A percentile compares a stretch with the other conserved stretches of the same genome.
phyloP scores from a whole-genome alignment of 1,139 yeast genomes.

The Kodamaea sp. region DNA sequence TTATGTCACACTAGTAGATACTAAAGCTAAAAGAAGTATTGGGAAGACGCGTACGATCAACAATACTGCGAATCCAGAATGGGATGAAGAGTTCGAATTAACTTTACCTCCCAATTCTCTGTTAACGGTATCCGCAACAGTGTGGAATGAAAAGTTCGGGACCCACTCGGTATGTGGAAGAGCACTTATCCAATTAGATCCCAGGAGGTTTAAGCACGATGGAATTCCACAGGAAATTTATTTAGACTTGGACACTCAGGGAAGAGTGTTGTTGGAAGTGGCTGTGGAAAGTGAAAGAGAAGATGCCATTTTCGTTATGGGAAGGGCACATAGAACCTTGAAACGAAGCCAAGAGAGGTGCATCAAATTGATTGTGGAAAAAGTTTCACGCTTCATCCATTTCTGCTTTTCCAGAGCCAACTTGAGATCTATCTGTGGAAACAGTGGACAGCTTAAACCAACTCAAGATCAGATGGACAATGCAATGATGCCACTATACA shows the following conservation, averaged over 20 bases:
- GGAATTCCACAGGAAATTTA: slow-evolving; percentile 65
- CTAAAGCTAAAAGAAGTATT: slow-evolving; percentile 54
- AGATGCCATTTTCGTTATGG: slow-evolving; percentile 78
- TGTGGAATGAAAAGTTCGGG: slow-evolving; percentile 71
- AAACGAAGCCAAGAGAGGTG: slow-evolving; percentile 64
- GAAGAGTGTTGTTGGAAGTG: slow-evolving; percentile 61
- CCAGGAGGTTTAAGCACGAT: slow-evolving; percentile 63
- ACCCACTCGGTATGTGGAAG: slow-evolving; percentile 73
- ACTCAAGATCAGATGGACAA: slow-evolving; percentile 60
- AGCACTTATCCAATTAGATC: slow-evolving; percentile 62
- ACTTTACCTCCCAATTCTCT: slow-evolving; percentile 41
- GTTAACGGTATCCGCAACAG: slow-evolving; percentile 54
- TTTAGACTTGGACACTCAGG: slow-evolving; percentile 69
- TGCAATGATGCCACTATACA: slow-evolving; percentile 73
- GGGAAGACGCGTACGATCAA: slow-evolving; percentile 72
- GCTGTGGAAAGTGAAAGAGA: slow-evolving; percentile 77
- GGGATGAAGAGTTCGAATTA: slow-evolving; percentile 88
- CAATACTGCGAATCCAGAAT: slow-evolving; percentile 69
- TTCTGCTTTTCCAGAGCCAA: slow-evolving; percentile 45
- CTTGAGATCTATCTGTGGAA: slow-evolving; percentile 56
- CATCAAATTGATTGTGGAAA: slow-evolving; percentile 65
- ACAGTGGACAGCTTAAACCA: slow-evolving; percentile 45
- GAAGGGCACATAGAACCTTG: slow-evolving; percentile 69
- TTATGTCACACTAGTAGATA: slow-evolving; percentile 68
- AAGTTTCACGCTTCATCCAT: slow-evolving; percentile 48